Evolutionary conservation across 2,329 filamentous ascomycete species (phyloP), one percentile per base, ranked within the genome.

Genomic region (Tolypocladium tropicale): DNA sequence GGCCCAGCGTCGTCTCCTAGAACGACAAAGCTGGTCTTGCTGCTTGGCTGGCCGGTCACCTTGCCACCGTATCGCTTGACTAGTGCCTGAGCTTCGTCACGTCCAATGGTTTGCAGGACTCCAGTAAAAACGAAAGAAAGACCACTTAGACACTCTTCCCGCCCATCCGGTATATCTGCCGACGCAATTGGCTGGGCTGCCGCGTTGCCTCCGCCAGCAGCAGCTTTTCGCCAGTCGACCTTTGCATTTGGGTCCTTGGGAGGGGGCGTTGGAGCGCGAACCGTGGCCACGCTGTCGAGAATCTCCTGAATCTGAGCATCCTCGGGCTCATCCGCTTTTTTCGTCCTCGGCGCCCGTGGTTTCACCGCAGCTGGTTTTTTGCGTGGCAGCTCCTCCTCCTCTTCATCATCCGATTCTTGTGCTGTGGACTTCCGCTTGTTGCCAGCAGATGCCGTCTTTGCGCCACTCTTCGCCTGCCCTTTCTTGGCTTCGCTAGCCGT

Each of bases 21-120:
- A 18, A 99, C 89, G 50, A 99, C 91, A 67, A 90, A 99, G 65
- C 82, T 94, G 0, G 95, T 99, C 72, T 96, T 97, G 66, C 86
- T 88, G 68, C 93, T 97, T 23, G 95, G 94, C 6, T 84, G 86
- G 11, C 77, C 78, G 11, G 88, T 95, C 28, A 96, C 85, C 72
- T 96, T 97, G 54, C 94, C 94, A 46, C 94, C 95, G 69, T 96
- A 95, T 59, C 86, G 84, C 70, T 99, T 99, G 56, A 97, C 90
- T 21, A 99, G 76, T 48, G 82, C 85, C 61, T 92, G 86, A 1
- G 84, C 93, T 64, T 96, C 91, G 6, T 95, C 91, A 58, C 94
- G 85, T 49, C 88, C 85, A 56, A 97, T 81, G 0, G 82, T 85
- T 58, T 89, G 82, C 41, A 97, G 76, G 28, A 96, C 79, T 28